Evolutionary conservation across 2,329 filamentous ascomycete species (phyloP).

Genomic region (Immersiporthe knoxdaviesiana): DNA sequence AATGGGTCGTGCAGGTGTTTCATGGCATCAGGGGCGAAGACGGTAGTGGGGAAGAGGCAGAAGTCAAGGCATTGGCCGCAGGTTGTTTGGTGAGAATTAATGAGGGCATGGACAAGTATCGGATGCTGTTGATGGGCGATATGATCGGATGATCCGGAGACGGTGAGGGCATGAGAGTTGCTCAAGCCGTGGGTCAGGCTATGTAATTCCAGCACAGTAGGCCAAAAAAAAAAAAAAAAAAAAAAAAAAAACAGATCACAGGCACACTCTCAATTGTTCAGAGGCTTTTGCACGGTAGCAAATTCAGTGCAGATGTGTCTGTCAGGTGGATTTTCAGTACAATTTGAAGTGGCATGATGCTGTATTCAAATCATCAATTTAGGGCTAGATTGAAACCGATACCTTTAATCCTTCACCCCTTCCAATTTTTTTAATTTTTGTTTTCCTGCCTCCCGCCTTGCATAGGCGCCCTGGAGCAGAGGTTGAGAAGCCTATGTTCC

Average conservation of each 20-base stretch:
- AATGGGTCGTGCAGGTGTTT: slow-evolving; percentile 83
- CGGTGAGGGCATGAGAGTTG: neutral
- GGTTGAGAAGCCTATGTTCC: too few relatives aligned
- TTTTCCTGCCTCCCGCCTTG: too few relatives aligned
- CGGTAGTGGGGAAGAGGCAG: slow-evolving; percentile 70
- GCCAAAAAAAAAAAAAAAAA: too few relatives aligned
- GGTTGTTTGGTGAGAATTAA: slow-evolving; percentile 76
- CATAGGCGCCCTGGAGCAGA: too few relatives aligned
- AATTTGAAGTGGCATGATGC: neutral
- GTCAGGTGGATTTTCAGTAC: too few relatives aligned
- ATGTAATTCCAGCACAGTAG: neutral
- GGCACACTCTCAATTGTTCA: neutral
- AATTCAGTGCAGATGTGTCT: too few relatives aligned
- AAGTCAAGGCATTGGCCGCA: slow-evolving; percentile 77
- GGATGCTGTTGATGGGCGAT: slow-evolving; percentile 75
- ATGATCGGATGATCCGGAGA: slow-evolving; percentile 44
- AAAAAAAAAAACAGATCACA: too few relatives aligned
- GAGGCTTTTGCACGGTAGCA: neutral
- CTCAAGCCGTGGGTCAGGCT: neutral
- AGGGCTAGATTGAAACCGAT: neutral
- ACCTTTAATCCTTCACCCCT: too few relatives aligned
- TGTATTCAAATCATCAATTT: neutral
- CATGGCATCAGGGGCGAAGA: slow-evolving; percentile 57
- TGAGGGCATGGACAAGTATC: slow-evolving; percentile 82
- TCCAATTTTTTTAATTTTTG: neutral